These are phyloP conservation scores for Solanum hybrid DNA, from an alignment of 305 asterid genomes.

Conservation along the genomic window DNA sequence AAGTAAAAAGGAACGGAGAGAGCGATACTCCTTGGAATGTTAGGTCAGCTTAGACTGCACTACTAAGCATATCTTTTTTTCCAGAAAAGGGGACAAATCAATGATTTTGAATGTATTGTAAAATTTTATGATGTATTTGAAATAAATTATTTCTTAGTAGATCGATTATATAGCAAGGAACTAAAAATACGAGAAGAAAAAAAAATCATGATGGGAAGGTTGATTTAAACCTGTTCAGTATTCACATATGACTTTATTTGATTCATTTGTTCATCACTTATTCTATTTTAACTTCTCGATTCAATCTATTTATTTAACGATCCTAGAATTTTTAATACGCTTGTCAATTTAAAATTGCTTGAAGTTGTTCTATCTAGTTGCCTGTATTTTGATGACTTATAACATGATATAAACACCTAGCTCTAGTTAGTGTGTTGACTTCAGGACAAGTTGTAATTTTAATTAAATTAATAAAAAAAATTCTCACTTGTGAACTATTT, in stretches of 20 bases:
- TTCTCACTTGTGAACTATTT: background rate
- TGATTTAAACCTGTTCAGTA: background rate
- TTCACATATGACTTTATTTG: too few relatives aligned
- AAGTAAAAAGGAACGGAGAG: too few relatives aligned
- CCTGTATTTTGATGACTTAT: background rate
- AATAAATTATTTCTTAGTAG: background rate
- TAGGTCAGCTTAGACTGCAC: background rate
- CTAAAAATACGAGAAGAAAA: background rate
- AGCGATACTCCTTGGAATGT: background rate
- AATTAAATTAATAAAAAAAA: background rate
- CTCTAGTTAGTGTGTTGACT: background rate
- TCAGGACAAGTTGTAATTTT: background rate
- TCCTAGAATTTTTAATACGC: accelerated
- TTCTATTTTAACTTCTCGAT: background rate
- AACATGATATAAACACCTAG: background rate
- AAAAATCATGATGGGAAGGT: background rate
- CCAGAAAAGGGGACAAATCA: background rate
- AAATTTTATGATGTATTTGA: background rate
- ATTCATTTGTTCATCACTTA: background rate
- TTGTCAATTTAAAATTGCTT: background rate
- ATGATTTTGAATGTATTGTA: background rate
- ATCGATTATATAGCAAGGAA: too few relatives aligned
- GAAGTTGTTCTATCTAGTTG: background rate
- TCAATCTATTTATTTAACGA: background rate
- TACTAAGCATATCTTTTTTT: background rate